phyloP scores from a whole-genome alignment of 75 land plant species.

The Cunninghamia lanceolata region DNA sequence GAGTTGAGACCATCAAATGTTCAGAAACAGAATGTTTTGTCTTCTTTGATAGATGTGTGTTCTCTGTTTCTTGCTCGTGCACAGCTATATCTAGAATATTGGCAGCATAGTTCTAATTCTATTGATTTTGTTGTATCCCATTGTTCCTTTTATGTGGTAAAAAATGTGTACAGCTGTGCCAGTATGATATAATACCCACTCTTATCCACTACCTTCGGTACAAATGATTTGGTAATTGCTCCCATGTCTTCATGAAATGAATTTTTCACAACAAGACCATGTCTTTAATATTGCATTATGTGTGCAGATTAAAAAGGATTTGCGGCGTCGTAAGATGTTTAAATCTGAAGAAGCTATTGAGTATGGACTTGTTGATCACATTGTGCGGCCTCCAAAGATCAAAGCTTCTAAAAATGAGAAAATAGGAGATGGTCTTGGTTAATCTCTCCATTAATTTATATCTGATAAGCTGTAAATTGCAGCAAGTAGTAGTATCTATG shows the following conservation, averaged over 20 bases:
- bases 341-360: constrained; percentile 80
- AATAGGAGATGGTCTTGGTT: constrained; percentile 64
- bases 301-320: constrained; percentile 75
- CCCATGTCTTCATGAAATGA: neutral
- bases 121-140: neutral
- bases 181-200: neutral
- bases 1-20: neutral
- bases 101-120: constrained; percentile 4
- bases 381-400: constrained; percentile 65
- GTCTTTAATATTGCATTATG: neutral
- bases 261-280: neutral
- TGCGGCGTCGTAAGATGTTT: constrained; percentile 71
- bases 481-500: neutral
- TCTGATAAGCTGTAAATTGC: neutral
- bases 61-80: neutral
- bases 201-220: neutral
- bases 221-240: neutral
- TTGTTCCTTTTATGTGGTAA: neutral
- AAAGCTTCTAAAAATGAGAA: constrained; percentile 49
- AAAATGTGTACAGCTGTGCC: neutral
- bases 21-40: neutral
- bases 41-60: neutral
- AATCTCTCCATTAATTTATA: constrained; percentile 4
- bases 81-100: neutral
- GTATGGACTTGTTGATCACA: constrained; percentile 85